Evolutionary conservation across 2,329 filamentous ascomycete species (phyloP).

Genomic region (Pseudogymnoascus sp.): DNA sequence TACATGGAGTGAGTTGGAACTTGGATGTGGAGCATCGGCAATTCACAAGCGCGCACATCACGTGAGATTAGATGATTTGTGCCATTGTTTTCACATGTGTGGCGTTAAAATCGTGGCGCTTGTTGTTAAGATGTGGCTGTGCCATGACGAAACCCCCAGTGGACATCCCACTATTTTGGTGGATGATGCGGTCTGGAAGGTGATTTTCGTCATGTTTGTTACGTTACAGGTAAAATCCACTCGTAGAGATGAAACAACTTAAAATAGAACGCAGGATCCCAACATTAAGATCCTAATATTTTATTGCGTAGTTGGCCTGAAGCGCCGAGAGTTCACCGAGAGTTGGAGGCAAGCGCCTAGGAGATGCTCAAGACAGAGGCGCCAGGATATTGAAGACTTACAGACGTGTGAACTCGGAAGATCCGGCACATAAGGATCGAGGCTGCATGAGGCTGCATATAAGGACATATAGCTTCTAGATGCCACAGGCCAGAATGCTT

Average conservation of each 20-base stretch:
- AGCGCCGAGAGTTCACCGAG: neutral
- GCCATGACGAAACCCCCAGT: neutral
- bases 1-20: neutral
- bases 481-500: neutral
- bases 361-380: neutral
- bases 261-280: neutral
- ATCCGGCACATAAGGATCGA: neutral
- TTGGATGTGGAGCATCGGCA: slow-evolving; percentile 2
- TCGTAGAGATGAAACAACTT: neutral
- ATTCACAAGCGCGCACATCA: neutral
- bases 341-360: neutral
- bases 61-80: neutral
- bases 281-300: neutral
- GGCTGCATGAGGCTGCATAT: neutral
- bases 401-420: neutral
- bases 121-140: neutral
- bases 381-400: neutral
- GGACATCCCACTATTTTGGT: too few relatives aligned
- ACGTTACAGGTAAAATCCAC: neutral
- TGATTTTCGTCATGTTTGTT: neutral
- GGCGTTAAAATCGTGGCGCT: neutral
- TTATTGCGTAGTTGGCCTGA: neutral
- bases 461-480: neutral
- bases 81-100: neutral
- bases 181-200: neutral